Evolutionary conservation across 352 stramenopile species (phyloP), one percentile per base, ranked within the genome.

Genomic region (Globisporangium middletonii): DNA sequence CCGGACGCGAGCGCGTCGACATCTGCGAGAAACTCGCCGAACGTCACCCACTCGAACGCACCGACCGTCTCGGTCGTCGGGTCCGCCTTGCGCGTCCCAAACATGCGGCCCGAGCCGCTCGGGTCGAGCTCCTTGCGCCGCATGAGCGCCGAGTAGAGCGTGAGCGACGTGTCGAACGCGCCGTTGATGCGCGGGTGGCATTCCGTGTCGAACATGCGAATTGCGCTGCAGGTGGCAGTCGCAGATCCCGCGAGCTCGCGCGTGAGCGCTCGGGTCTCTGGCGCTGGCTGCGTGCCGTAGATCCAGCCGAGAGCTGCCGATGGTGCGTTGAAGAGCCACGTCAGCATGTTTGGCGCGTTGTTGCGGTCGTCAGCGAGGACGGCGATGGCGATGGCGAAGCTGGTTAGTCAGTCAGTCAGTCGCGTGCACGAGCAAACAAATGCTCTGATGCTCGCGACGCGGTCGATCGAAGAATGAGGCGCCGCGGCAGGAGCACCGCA

Each of bases 41-140:
- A 80, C 27, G 75, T 88, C 37, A 86, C 56, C 75, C 77, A 90
- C 50, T 74, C 68, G 53, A 75, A 90, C 0, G 56, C 55, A 2
- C 80, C 80, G 0, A 65, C 55, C 48, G 74, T 54, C 2, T 67
- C 64, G 18, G 65, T 86, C 4, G 52, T 52, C 0, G 73, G 59
- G 57, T 86, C 73, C 23, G 61, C 58, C 47, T 68, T 64, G n/a
- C 77, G 77, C 68, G 65, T 79, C 13, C 81, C 81, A 37, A 88
- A 87, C 30, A 85, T 77, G 27, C 53, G 68, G 51, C 75, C 69
- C 50, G 68, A 73, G 62, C 78, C 77, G 19, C 83, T 19, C 6
- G 42, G 66, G 64, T 85, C 73, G 19, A 80, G 57, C 50, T 68
- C 59, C 27, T 66, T 63, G 11, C 72, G 68, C 16, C 69, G 46